These are phyloP conservation scores for Boletus pseudopeckii DNA, from an alignment of 768 basidiomycete genomes.

Conservation along the genomic window DNA sequence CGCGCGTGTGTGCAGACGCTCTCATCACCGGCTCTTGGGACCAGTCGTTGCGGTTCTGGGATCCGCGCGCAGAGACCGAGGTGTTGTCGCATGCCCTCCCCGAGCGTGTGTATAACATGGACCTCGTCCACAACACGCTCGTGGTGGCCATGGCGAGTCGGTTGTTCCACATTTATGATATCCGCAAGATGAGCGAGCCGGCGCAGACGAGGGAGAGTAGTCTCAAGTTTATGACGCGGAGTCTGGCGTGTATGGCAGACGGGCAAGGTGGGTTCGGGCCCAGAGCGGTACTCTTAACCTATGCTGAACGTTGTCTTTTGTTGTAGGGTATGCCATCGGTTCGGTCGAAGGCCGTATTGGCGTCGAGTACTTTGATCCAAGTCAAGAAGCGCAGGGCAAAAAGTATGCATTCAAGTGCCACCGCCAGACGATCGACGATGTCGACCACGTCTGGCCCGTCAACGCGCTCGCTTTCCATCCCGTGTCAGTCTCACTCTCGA, in stretches of 20 bases:
- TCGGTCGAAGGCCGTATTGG: conserved; percentile 96
- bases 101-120: conserved; percentile 83
- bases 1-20: conserved; percentile 49
- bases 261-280: conserved; percentile 62
- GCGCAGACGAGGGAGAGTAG: conserved; percentile 86
- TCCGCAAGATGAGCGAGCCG: conserved; percentile 72
- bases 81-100: conserved; percentile 64
- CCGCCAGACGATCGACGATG: conserved; percentile 82
- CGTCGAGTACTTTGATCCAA: conserved; percentile 93
- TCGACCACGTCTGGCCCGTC: conserved; percentile 96
- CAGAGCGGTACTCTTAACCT: no score
- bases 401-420: conserved; percentile 94
- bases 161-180: conserved; percentile 85
- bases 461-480: conserved; percentile 96
- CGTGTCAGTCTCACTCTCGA: conserved; percentile 42
- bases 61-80: conserved; percentile 62
- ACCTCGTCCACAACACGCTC: conserved; percentile 71
- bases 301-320: neutral
- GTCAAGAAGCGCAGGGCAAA: conserved; percentile 69
- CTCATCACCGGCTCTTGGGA: conserved; percentile 94
- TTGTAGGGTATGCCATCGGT: conserved; percentile 82
- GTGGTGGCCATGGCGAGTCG: conserved; percentile 94
- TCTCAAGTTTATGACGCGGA: conserved; percentile 92
- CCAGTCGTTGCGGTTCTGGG: conserved; percentile 83
- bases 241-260: conserved; percentile 87